Evolutionary conservation across 352 stramenopile species (phyloP).

Genomic region (Pythium graminicola): DNA sequence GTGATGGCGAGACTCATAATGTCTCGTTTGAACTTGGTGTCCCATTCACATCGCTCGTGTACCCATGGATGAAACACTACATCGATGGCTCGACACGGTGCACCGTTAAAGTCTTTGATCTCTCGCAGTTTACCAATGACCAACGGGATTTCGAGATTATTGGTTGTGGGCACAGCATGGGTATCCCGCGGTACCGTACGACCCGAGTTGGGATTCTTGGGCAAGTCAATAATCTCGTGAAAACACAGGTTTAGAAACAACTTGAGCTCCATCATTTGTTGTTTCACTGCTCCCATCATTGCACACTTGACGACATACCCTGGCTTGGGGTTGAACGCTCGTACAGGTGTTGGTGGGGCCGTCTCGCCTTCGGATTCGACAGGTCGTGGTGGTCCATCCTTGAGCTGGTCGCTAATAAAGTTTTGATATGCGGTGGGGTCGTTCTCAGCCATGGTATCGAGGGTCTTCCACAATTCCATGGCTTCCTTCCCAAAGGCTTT

Average conservation of each 20-base stretch:
- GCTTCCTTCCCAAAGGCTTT: conserved; percentile 63
- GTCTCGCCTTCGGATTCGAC: neutral
- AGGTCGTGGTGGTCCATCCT: conserved; percentile 39
- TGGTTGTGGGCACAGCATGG: conserved; percentile 55
- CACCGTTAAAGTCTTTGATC: conserved; percentile 38
- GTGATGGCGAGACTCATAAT: conserved; percentile 68
- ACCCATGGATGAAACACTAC: conserved; percentile 81
- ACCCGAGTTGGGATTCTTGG: conserved; percentile 69
- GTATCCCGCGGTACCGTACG: conserved; percentile 54
- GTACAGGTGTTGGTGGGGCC: conserved; percentile 7
- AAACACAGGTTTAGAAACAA: conserved; percentile 79
- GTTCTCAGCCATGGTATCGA: conserved; percentile 62
- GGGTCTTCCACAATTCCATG: conserved; percentile 60
- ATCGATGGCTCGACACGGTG: conserved; percentile 47
- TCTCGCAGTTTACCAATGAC: conserved; percentile 52
- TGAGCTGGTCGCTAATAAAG: conserved; percentile 80
- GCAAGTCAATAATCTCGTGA: conserved; percentile 59
- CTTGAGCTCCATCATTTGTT: conserved; percentile 52
- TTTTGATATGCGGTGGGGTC: conserved; percentile 66
- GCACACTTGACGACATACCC: conserved; percentile 76
- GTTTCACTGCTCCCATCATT: conserved; percentile 49
- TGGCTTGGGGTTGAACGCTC: conserved; percentile 56
- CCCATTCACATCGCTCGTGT: conserved; percentile 59
- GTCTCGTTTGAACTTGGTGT: conserved; percentile 76
- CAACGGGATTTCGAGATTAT: conserved; percentile 70